Conservation (phyloP, 306 rosid species). For the Ziziphus jujuba region DNA sequence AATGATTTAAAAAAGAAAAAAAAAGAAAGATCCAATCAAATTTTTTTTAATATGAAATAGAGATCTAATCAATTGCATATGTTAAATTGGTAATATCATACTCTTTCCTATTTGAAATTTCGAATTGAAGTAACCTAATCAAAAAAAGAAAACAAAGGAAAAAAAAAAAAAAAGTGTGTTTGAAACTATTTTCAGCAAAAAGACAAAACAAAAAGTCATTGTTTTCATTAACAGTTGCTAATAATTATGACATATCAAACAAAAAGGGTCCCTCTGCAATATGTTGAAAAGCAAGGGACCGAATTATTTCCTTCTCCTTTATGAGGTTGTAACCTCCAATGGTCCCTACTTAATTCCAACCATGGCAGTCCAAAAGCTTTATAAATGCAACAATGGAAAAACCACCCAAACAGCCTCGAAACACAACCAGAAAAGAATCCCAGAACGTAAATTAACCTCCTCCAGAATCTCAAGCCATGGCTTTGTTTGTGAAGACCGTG, state of each 20-base stretch:
- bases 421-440: slow-evolving; percentile 7
- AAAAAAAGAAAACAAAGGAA: too few species aligned
- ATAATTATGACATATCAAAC: background rate
- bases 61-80: too few species aligned
- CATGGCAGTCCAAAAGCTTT: slow-evolving; percentile 36
- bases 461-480: slow-evolving; percentile 40
- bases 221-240: background rate
- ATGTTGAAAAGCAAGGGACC: slow-evolving; percentile 11
- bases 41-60: too few species aligned
- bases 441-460: background rate
- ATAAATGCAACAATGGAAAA: slow-evolving; percentile 28
- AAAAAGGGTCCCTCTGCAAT: background rate
- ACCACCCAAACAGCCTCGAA: slow-evolving; percentile 8
- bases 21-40: too few species aligned
- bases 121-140: too few species aligned
- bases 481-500: slow-evolving; percentile 33
- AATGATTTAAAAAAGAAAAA: too few species aligned
- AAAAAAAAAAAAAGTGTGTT: too few species aligned
- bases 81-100: too few species aligned
- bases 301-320: slow-evolving; percentile 14
- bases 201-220: too few species aligned
- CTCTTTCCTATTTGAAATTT: too few species aligned
- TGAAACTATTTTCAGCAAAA: too few species aligned
- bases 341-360: slow-evolving; percentile 10
- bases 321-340: slow-evolving; percentile 30